These are phyloP conservation scores for Hypoxylon intermedium DNA, from an alignment of 495 filamentous ascomycete species.

Conservation along the genomic window DNA sequence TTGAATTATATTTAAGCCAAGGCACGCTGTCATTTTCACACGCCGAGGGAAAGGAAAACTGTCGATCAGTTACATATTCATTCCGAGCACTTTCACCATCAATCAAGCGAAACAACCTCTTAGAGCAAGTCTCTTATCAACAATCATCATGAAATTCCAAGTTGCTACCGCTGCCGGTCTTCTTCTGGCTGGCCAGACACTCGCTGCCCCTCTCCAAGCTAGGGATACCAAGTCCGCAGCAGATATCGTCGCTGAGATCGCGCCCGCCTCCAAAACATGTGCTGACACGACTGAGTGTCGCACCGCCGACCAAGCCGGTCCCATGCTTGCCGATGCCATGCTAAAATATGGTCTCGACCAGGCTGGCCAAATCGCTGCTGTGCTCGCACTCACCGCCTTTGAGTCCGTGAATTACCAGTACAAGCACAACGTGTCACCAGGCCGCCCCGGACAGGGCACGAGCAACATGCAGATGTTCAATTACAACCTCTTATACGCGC, in stretches of 20 bases:
- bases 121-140: constrained; percentile 15
- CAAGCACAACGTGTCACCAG: constrained; percentile 70
- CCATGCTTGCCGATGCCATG: constrained; percentile 63
- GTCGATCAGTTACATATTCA: constrained; percentile 21
- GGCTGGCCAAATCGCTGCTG: constrained; percentile 65
- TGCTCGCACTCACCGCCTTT: constrained; percentile 69
- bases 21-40: constrained; percentile 5
- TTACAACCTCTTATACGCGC: constrained; percentile 69
- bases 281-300: constrained; percentile 66
- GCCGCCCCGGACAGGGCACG: constrained; percentile 75
- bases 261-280: constrained; percentile 58
- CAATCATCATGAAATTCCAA: constrained; percentile 36
- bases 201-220: constrained; percentile 29
- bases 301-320: constrained; percentile 68
- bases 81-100: not conserved
- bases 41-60: constrained; percentile 19
- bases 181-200: constrained; percentile 33
- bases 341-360: constrained; percentile 60
- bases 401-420: constrained; percentile 73
- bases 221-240: constrained; percentile 48
- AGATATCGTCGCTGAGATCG: constrained; percentile 58
- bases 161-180: constrained; percentile 33
- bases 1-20: constrained; percentile 8
- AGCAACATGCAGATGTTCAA: constrained; percentile 75
- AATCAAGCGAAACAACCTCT: not conserved